A percentile compares a stretch with the other conserved stretches of the same genome.
These are phyloP conservation scores for Gonapodya sp. DNA, from an alignment of 192 early-diverging fungal genomes.

Conservation along the genomic window DNA sequence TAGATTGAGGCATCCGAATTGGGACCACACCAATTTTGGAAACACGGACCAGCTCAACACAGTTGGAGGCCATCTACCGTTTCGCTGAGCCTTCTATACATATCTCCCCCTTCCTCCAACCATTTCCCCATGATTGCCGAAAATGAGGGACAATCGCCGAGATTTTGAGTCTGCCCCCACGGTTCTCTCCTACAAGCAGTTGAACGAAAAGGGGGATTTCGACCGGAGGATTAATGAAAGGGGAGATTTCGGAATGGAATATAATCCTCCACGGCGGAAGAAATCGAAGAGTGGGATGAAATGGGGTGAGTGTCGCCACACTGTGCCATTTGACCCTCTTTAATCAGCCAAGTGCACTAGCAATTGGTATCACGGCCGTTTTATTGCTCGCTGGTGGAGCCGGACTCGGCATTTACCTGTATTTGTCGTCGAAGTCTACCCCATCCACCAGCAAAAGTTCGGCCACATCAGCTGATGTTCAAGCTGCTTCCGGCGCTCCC, in stretches of 20 bases:
- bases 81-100: too few species aligned
- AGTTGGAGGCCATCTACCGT: too few species aligned
- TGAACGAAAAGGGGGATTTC: neutral
- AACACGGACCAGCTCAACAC: too few species aligned
- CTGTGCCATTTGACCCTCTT: neutral
- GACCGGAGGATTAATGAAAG: neutral
- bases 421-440: neutral
- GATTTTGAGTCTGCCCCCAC: neutral
- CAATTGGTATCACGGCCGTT: neutral
- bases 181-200: neutral
- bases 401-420: neutral
- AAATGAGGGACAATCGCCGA: neutral
- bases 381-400: neutral
- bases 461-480: neutral
- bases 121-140: too few species aligned
- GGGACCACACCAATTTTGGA: too few species aligned
- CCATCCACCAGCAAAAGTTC: neutral
- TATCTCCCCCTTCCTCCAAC: too few species aligned
- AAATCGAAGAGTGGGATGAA: neutral
- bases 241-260: neutral
- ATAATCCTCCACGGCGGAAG: neutral
- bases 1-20: too few species aligned
- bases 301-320: neutral
- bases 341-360: neutral
- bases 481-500: neutral